Percentiles rank a stretch among this genome's conserved stretches.
Conservation (phyloP, 768 basidiomycete genomes). For the Auricularia sp. region DNA sequence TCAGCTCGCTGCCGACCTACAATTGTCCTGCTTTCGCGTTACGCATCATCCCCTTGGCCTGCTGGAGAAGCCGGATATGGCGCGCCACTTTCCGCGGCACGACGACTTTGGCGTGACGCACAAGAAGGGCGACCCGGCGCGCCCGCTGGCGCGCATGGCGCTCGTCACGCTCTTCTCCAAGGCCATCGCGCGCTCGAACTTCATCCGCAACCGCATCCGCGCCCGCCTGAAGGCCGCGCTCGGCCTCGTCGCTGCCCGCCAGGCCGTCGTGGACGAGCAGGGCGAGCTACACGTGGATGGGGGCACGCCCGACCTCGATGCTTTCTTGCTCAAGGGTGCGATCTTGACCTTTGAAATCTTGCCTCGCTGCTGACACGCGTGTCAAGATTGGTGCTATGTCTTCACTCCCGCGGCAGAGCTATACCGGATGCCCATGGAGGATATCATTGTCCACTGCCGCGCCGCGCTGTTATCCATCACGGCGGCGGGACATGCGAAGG, state of each 20-base stretch:
- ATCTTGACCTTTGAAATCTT: not conserved
- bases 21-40: not conserved
- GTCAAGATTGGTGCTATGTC: not conserved
- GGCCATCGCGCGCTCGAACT: not conserved
- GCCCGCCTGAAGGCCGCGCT: not conserved
- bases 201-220: not conserved
- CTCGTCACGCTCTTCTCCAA: not conserved
- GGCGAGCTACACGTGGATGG: not conserved
- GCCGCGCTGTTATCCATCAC: not conserved
- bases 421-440: not conserved
- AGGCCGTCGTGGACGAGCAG: not conserved
- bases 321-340: not conserved
- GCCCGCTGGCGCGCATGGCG: not conserved
- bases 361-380: not conserved
- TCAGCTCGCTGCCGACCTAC: not conserved
- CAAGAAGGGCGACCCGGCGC: not conserved
- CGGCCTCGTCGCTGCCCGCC: not conserved
- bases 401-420: not conserved
- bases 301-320: not conserved
- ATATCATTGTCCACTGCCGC: not conserved
- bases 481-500: not conserved
- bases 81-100: not conserved
- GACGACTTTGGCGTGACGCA: not conserved
- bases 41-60: not conserved
- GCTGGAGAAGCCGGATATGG: not conserved